Evolutionary conservation across 106 monocot genomes (phyloP).

Genomic region (Iris macrosiphon): DNA sequence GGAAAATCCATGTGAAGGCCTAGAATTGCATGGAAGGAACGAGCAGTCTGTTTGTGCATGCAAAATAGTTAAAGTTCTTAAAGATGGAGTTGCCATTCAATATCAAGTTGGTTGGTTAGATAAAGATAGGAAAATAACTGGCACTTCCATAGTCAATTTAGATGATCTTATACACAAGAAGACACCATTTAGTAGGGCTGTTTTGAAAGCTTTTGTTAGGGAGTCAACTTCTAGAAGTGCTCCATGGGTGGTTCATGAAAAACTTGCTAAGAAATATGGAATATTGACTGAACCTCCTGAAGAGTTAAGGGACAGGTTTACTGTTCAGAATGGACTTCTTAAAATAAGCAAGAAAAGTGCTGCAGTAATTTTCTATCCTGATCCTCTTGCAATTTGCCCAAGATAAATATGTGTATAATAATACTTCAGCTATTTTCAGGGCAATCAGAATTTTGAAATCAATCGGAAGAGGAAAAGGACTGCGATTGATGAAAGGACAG

Average conservation of each 20-base stretch:
- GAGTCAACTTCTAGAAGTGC: slow-evolving; percentile 55
- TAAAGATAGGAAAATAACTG: slow-evolving; percentile 38
- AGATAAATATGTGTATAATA: background rate
- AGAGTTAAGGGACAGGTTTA: slow-evolving; percentile 28
- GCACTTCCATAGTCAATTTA: slow-evolving; percentile 40
- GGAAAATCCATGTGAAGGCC: slow-evolving; percentile 46
- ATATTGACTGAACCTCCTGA: slow-evolving; percentile 41
- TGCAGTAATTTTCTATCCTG: slow-evolving; percentile 15
- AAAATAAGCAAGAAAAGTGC: slow-evolving; percentile 2
- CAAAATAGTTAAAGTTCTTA: slow-evolving; percentile 68
- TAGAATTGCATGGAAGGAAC: slow-evolving; percentile 57
- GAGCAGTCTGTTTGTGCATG: slow-evolving; percentile 47
- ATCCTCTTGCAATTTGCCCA: slow-evolving; percentile 2
- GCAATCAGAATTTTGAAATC: slow-evolving; percentile 9
- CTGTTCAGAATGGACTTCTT: too few species aligned
- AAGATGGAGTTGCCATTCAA: slow-evolving; percentile 13
- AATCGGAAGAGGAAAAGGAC: slow-evolving; percentile 32
- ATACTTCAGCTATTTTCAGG: slow-evolving; percentile 14
- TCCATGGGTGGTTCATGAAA: slow-evolving; percentile 85
- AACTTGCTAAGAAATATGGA: slow-evolving; percentile 62
- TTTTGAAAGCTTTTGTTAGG: slow-evolving; percentile 76
- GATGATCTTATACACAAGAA: slow-evolving; percentile 67
- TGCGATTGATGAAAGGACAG: slow-evolving; percentile 17
- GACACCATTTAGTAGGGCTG: slow-evolving; percentile 52
- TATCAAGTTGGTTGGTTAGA: slow-evolving; percentile 82